These are phyloP conservation scores for Neonectria punicea DNA, from an alignment of 2,329 filamentous ascomycete genomes.

Conservation along the genomic window DNA sequence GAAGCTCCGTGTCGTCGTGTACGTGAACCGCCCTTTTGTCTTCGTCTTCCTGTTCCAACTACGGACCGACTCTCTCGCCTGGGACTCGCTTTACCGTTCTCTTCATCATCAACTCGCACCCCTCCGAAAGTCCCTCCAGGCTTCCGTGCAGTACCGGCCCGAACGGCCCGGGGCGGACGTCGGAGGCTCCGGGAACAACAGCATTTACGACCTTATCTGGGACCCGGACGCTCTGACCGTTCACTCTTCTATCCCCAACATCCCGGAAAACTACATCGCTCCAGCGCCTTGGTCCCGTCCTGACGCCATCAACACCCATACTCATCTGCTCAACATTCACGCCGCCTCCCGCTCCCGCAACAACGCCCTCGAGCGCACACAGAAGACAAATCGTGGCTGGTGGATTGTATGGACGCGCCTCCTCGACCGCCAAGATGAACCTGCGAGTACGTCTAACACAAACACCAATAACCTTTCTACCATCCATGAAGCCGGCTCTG, in stretches of 20 bases:
- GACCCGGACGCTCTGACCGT: slow-evolving; percentile 66
- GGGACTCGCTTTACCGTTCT: slow-evolving; percentile 66
- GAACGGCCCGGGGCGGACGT: slow-evolving; percentile 52
- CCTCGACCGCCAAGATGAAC: slow-evolving; percentile 49
- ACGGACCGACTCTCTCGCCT: slow-evolving; percentile 67
- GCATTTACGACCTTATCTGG: slow-evolving; percentile 72
- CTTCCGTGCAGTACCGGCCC: slow-evolving; percentile 67
- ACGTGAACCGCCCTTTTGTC: slow-evolving; percentile 79
- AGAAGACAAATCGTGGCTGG: slow-evolving; percentile 74
- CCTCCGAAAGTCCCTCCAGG: slow-evolving; percentile 65
- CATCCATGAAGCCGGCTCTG: slow-evolving; percentile 41
- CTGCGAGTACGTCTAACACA: slow-evolving; percentile 20
- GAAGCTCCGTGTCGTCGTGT: slow-evolving; percentile 76
- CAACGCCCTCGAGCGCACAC: slow-evolving; percentile 67
- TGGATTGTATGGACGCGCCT: slow-evolving; percentile 76
- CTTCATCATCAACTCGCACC: slow-evolving; percentile 70
- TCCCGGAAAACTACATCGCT: slow-evolving; percentile 59
- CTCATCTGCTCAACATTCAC: slow-evolving; percentile 70
- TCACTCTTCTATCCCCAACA: slow-evolving; percentile 73
- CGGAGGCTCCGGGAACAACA: slow-evolving; percentile 44
- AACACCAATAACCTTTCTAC: slow-evolving; percentile 38
- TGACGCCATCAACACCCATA: slow-evolving; percentile 73
- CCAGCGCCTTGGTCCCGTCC: slow-evolving; percentile 63
- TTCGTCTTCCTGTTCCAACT: slow-evolving; percentile 77
- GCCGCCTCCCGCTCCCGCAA: slow-evolving; percentile 53